Base-by-base conservation (phyloP, 1,284 basidiomycete genomes). In the Phellinidium pouzarii region DNA sequence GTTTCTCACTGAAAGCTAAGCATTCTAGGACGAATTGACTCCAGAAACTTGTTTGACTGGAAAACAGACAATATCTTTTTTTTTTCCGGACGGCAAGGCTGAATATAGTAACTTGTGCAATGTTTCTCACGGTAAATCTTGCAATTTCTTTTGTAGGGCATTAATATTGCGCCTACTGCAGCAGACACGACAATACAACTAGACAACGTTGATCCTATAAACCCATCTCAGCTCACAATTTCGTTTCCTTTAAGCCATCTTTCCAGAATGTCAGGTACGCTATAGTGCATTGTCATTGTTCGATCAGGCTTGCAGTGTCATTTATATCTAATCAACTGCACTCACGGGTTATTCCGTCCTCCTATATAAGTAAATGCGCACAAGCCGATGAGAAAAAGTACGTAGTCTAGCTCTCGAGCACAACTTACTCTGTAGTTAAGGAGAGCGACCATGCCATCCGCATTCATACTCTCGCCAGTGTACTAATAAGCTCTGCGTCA, bases 181-280 rank as follows among this genome's bases (percentile, higher is more conserved):
- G n/a, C n/a, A n/a, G n/a, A n/a, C n/a, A n/a, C n/a, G n/a, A n/a
- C n/a, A n/a, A n/a, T n/a, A n/a, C n/a, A n/a, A n/a, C n/a, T n/a
- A n/a, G n/a, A 40, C n/a, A 40, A 17, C n/a, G 19, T 7, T n/a
- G 37, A 14, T 4, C 19, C 37, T 20, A 17, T 7, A 9, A 48
- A 38, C 34, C 45, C 29, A 31, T 26, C 14, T 14, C 20, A 31
- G 11, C 66, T 66, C 63, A 90, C 58, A 84, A 75, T 68, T 91
- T 91, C 57, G 78, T 64, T 65, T 82, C 74, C 71, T 91, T 90
- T 60, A 92, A 68, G 48, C 93, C 93, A 69, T 95, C 82, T 73
- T 88, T 93, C 92, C 91, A 95, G 77, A 94, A 88, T 37, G 83
- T 92, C 71, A 95, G 84, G 73, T 89, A 98, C 66, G 94, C 89